Percentiles rank a stretch among this genome's conserved stretches.
Evolutionary conservation across 768 basidiomycete genomes (phyloP).

Genomic region (Hygrocybe punicea): DNA sequence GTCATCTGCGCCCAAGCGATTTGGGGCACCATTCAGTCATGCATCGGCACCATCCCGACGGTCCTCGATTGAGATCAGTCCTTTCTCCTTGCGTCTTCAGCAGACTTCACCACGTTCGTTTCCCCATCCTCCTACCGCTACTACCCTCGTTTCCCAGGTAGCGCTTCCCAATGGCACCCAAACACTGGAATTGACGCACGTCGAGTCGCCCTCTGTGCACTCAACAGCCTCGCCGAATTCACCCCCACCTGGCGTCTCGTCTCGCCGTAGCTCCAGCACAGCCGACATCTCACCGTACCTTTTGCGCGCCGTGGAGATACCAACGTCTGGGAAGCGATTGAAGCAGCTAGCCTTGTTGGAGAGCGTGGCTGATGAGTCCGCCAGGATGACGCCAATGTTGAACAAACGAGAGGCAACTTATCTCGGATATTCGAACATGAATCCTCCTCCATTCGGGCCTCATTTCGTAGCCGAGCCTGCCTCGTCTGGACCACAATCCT

Average conservation of each 20-base stretch:
- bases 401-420: conserved; percentile 14
- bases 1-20: conserved; percentile 13
- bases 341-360: conserved; percentile 71
- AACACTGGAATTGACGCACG: background rate
- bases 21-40: background rate
- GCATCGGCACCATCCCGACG: background rate
- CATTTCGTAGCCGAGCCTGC: background rate
- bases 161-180: background rate
- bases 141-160: background rate
- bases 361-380: conserved; percentile 70
- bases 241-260: conserved; percentile 18
- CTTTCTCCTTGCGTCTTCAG: background rate
- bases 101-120: conserved; percentile 1
- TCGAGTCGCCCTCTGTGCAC: background rate
- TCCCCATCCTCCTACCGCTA: background rate
- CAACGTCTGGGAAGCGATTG: conserved; percentile 58
- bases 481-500: conserved; percentile 28
- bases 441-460: background rate
- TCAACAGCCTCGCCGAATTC: conserved; percentile 7
- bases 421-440: background rate
- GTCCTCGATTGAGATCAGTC: background rate
- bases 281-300: conserved; percentile 73
- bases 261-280: conserved; percentile 46
- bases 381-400: conserved; percentile 50
- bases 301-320: conserved; percentile 49